Evolutionary conservation across 2,329 filamentous ascomycete genomes (phyloP).

Genomic region (Blumeriella jaapii): DNA sequence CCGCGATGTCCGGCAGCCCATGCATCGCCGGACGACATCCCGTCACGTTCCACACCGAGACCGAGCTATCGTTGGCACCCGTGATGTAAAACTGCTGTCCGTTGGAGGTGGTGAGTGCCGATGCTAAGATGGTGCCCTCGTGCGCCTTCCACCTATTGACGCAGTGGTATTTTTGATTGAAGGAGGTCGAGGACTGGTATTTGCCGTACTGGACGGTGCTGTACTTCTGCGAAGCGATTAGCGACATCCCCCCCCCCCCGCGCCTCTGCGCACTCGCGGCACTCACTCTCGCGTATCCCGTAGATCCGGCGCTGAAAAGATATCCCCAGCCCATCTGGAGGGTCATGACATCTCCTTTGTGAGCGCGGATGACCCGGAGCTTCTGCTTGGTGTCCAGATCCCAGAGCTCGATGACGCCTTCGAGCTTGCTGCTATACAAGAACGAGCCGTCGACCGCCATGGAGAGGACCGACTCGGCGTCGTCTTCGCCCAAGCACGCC

Average conservation of each 20-base stretch:
- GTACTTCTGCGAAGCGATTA: slow-evolving; percentile 40
- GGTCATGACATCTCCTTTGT: slow-evolving; percentile 73
- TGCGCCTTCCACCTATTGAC: slow-evolving; percentile 73
- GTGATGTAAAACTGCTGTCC: slow-evolving; percentile 80
- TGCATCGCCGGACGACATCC: slow-evolving; percentile 24
- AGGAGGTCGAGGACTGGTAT: slow-evolving; percentile 36
- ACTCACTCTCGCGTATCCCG: slow-evolving; percentile 71
- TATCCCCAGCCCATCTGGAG: slow-evolving; percentile 77
- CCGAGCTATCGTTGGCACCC: slow-evolving; percentile 81
- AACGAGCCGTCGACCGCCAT: slow-evolving; percentile 83
- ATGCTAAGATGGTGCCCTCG: slow-evolving; percentile 76
- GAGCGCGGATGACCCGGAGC: slow-evolving; percentile 72
- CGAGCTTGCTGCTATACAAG: slow-evolving; percentile 78
- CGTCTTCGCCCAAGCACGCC: slow-evolving; percentile 49
- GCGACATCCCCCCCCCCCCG: not conserved
- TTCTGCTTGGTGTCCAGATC: slow-evolving; percentile 90
- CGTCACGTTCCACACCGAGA: slow-evolving; percentile 76
- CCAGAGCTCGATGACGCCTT: slow-evolving; percentile 89
- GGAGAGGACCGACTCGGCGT: slow-evolving; percentile 58
- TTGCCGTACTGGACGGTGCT: slow-evolving; percentile 53
- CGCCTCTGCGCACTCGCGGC: not conserved
- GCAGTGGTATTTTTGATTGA: slow-evolving; percentile 74
- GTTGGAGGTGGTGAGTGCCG: slow-evolving; percentile 59
- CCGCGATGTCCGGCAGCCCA: slow-evolving; percentile 24
- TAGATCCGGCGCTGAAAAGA: slow-evolving; percentile 80